Conservation (phyloP, 164 flowering plant genomes). For the Stephania cephalantha region DNA sequence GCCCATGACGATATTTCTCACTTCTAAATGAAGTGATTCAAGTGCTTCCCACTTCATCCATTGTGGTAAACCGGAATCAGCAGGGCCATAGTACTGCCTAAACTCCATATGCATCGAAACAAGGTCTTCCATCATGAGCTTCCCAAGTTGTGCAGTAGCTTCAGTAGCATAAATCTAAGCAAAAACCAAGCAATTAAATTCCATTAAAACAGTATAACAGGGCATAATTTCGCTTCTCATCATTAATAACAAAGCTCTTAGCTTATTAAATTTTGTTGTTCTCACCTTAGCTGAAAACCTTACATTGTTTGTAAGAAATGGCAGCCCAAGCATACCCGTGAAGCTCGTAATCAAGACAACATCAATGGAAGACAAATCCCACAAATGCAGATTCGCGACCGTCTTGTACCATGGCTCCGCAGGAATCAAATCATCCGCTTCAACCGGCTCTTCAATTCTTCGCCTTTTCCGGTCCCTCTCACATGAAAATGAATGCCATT, state of each 20-base stretch:
- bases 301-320: constrained; percentile 56
- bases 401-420: constrained; percentile 78
- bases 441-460: constrained; percentile 32
- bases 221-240: neutral
- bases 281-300: constrained; percentile 73
- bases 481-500: constrained; percentile 6
- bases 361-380: constrained; percentile 70
- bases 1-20: constrained; percentile 49
- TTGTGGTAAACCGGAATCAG: constrained; percentile 35
- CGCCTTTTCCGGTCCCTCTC: constrained; percentile 27
- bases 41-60: constrained; percentile 78
- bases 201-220: neutral
- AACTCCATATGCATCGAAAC: constrained; percentile 71
- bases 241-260: no score
- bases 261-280: no score
- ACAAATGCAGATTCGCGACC: constrained; percentile 45
- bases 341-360: constrained; percentile 72
- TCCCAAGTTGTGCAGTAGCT: constrained; percentile 60
- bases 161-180: constrained; percentile 76
- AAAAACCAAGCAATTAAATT: neutral
- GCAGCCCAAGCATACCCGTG: constrained; percentile 88
- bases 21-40: constrained; percentile 41
- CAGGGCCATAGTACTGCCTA: constrained; percentile 67
- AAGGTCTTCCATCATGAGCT: constrained; percentile 86
- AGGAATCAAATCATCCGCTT: constrained; percentile 35